Evolutionary conservation across 2,329 filamentous ascomycete species (phyloP).

Genomic region (Dactylonectria macrodidyma): DNA sequence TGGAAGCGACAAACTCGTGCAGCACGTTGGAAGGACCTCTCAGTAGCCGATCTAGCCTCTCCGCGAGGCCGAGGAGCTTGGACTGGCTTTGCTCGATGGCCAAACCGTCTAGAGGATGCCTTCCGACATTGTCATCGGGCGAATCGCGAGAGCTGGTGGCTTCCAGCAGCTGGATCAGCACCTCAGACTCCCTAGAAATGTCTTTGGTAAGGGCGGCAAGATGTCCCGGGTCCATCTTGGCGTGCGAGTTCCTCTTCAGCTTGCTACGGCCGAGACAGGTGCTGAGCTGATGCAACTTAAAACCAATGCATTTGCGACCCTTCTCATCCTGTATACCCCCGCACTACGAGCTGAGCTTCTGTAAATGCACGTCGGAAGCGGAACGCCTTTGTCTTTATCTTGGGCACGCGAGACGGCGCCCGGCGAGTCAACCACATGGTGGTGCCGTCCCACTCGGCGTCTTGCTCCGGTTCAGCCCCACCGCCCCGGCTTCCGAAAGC

Average conservation of each 20-base stretch:
- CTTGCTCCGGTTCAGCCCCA: background rate
- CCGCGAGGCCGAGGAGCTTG: slow-evolving; percentile 28
- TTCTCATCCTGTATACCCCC: slow-evolving; percentile 21
- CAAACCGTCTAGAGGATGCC: slow-evolving; percentile 10
- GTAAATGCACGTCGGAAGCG: slow-evolving; percentile 12
- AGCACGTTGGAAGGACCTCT: slow-evolving; percentile 42
- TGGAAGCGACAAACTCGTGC: slow-evolving; percentile 60
- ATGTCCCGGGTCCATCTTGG: slow-evolving; percentile 30
- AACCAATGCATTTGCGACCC: slow-evolving; percentile 11
- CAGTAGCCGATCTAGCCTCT: slow-evolving; percentile 23
- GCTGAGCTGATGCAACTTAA: slow-evolving; percentile 11
- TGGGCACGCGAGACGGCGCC: slow-evolving; percentile 22
- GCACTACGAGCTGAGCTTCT: background rate
- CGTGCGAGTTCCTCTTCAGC: slow-evolving; percentile 24
- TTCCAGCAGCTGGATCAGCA: slow-evolving; percentile 14
- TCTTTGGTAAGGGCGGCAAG: slow-evolving; percentile 25
- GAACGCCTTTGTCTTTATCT: slow-evolving; percentile 4
- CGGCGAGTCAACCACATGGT: background rate
- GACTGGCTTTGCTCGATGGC: slow-evolving; percentile 21
- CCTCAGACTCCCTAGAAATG: slow-evolving; percentile 29
- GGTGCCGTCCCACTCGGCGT: slow-evolving; percentile 12
- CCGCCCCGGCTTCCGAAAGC: slow-evolving; percentile 29
- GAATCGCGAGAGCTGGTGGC: background rate
- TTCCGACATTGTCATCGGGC: background rate
- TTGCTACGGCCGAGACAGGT: slow-evolving; percentile 3